phyloP scores from a whole-genome alignment of 1,284 basidiomycete species.

The Cryptococcus sp. region DNA sequence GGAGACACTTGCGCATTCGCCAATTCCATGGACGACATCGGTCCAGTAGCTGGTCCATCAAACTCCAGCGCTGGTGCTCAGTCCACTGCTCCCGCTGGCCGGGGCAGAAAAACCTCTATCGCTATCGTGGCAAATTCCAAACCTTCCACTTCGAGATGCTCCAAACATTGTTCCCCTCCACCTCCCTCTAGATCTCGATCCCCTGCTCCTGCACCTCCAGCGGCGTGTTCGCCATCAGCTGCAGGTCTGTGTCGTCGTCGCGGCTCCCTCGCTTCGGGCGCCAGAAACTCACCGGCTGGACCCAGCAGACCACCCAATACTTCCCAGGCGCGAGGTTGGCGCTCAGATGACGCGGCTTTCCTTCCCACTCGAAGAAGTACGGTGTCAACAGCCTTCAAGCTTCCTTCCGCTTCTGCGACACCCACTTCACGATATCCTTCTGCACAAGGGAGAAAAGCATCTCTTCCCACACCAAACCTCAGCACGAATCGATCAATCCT shows the following conservation, averaged over 20 bases:
- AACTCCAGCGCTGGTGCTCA: background rate
- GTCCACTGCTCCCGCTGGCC: background rate
- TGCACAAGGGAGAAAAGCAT: too few species aligned
- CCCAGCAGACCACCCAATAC: background rate
- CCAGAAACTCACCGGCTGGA: background rate
- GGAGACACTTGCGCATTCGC: background rate
- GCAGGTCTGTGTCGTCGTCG: conserved; percentile 33
- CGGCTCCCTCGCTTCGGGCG: conserved; percentile 6
- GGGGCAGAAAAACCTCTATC: conserved; percentile 16
- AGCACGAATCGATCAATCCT: too few species aligned
- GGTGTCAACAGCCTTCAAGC: background rate
- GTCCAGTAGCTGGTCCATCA: background rate
- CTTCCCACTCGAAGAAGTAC: background rate
- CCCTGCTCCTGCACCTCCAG: conserved; percentile 24
- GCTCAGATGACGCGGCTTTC: conserved; percentile 19
- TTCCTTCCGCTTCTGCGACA: conserved; percentile 6
- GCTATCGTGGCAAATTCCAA: conserved; percentile 18
- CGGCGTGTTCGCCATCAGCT: conserved; percentile 33
- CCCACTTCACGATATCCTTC: too few species aligned
- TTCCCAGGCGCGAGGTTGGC: conserved; percentile 14
- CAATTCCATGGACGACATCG: conserved; percentile 13
- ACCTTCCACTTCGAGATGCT: conserved; percentile 16
- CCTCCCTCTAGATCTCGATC: conserved; percentile 13
- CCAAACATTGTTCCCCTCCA: conserved; percentile 34
- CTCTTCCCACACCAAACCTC: too few species aligned